Evolutionary conservation across 352 stramenopile genomes (phyloP).

Genomic region (Phytophthora citricola): DNA sequence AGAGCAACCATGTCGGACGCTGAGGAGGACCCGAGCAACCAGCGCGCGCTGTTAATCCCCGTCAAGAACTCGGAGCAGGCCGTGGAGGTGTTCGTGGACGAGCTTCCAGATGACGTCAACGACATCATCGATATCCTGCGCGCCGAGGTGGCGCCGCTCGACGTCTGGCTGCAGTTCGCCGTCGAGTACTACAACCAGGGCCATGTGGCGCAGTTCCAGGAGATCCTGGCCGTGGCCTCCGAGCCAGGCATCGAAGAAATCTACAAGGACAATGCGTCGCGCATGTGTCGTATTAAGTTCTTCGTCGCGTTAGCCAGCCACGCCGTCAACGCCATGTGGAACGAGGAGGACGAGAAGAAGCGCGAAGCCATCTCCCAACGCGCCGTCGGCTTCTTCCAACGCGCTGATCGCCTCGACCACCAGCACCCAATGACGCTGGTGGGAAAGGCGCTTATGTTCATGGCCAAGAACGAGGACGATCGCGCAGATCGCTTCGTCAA

Average conservation of each 20-base stretch:
- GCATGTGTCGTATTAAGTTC: slow-evolving; percentile 90
- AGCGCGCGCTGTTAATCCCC: slow-evolving; percentile 88
- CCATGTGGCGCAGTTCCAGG: slow-evolving; percentile 79
- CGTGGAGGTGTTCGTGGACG: slow-evolving; percentile 92
- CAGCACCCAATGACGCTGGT: slow-evolving; percentile 92
- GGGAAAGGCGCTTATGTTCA: slow-evolving; percentile 93
- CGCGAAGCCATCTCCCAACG: slow-evolving; percentile 80
- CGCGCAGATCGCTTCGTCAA: slow-evolving; percentile 92
- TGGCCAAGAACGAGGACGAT: slow-evolving; percentile 93
- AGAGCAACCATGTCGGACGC: slow-evolving; percentile 39
- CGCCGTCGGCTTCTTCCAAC: slow-evolving; percentile 87
- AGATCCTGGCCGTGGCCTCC: slow-evolving; percentile 84
- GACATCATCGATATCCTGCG: slow-evolving; percentile 93
- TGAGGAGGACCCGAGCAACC: slow-evolving; percentile 45
- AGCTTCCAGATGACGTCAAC: slow-evolving; percentile 91
- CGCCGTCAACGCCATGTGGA: slow-evolving; percentile 90
- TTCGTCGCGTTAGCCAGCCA: slow-evolving; percentile 88
- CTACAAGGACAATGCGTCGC: slow-evolving; percentile 88
- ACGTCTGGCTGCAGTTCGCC: slow-evolving; percentile 93
- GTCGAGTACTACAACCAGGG: slow-evolving; percentile 92
- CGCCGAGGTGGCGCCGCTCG: slow-evolving; percentile 89
- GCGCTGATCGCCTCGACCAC: slow-evolving; percentile 88
- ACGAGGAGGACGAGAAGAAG: slow-evolving; percentile 91
- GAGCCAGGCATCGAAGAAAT: slow-evolving; percentile 88
- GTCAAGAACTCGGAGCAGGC: slow-evolving; percentile 91